Conservation (phyloP, 2,329 filamentous ascomycete species). For the Ophiocordyceps camponoti-saundersi region DNA sequence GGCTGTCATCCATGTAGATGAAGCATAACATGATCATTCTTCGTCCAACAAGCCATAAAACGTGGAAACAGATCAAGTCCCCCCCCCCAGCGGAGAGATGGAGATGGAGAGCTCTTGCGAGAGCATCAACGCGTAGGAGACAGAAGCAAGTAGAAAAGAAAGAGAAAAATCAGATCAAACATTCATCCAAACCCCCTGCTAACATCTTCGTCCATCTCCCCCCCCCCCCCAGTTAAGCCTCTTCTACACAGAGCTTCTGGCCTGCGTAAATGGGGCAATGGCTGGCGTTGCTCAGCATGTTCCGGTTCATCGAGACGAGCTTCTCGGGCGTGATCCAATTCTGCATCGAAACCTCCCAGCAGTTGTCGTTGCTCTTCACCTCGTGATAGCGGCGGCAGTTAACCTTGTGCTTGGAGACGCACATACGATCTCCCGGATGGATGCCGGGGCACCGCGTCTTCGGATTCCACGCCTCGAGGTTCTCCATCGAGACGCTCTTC, state of each 20-base stretch:
- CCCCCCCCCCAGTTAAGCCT: too few species aligned
- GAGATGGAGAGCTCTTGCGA: too few species aligned
- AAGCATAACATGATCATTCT: too few species aligned
- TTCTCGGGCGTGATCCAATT: neutral
- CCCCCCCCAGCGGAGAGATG: too few species aligned
- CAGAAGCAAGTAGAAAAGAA: too few species aligned
- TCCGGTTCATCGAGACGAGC: neutral
- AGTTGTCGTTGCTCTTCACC: neutral
- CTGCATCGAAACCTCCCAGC: neutral
- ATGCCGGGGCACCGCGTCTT: neutral
- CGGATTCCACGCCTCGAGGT: neutral
- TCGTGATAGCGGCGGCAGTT: neutral
- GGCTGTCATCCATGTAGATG: too few species aligned
- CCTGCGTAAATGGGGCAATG: neutral
- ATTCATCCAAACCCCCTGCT: neutral
- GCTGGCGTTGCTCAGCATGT: neutral
- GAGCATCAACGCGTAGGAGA: too few species aligned
- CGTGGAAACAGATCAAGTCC: too few species aligned
- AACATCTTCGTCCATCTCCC: too few species aligned
- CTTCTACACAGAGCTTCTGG: neutral
- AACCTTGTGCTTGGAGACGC: neutral
- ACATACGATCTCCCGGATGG: neutral
- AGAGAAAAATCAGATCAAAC: too few species aligned
- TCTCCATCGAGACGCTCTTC: neutral
- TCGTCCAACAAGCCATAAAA: too few species aligned